phyloP scores from a whole-genome alignment of 192 early-diverging fungal genomes.

The Funneliformis mosseae region DNA sequence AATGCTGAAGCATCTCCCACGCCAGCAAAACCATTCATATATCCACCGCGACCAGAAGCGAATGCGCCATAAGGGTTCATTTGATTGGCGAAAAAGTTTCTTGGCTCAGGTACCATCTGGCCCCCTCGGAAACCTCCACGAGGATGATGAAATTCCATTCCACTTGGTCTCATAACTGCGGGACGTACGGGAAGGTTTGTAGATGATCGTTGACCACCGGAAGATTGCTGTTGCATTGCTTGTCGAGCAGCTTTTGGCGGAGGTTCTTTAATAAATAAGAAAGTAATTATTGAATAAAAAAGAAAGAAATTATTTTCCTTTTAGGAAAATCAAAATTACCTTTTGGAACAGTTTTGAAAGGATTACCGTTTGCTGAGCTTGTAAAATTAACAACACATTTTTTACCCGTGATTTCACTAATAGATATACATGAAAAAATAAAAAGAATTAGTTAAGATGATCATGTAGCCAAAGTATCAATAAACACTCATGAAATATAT shows the following conservation, averaged over 20 bases:
- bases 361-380: slow-evolving; percentile 40
- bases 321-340: slow-evolving; percentile 28
- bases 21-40: slow-evolving; percentile 35
- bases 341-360: slow-evolving; percentile 48
- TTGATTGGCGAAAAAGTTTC: slow-evolving; percentile 34
- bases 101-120: slow-evolving; percentile 19
- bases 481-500: neutral
- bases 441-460: neutral
- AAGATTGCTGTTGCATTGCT: slow-evolving; percentile 30
- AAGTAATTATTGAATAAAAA: neutral
- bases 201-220: slow-evolving; percentile 17
- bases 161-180: slow-evolving; percentile 10
- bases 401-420: slow-evolving; percentile 41
- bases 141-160: slow-evolving; percentile 32
- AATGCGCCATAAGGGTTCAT: slow-evolving; percentile 24
- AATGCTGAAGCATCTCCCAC: slow-evolving; percentile 5
- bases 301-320: neutral
- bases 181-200: slow-evolving; percentile 32
- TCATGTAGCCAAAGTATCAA: neutral
- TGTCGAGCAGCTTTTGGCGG: slow-evolving; percentile 34
- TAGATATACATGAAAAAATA: neutral
- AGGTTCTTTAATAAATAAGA: slow-evolving; percentile 34
- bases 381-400: slow-evolving; percentile 40
- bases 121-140: slow-evolving; percentile 15
- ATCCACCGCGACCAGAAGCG: slow-evolving; percentile 29